These are phyloP conservation scores for Glutinoglossum americanum DNA, from an alignment of 495 filamentous ascomycete species.

Conservation along the genomic window DNA sequence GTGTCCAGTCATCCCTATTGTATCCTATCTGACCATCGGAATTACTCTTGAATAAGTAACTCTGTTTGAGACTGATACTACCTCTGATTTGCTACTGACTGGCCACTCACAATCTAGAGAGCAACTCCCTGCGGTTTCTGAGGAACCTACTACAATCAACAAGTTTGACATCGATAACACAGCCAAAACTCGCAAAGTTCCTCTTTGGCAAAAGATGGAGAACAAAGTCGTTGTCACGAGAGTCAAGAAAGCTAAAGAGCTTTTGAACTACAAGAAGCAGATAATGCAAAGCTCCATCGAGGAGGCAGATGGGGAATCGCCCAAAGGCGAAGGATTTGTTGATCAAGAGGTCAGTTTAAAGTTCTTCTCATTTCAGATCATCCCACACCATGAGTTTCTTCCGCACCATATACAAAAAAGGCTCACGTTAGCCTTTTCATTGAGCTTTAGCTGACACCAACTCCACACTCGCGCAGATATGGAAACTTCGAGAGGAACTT, in stretches of 20 bases:
- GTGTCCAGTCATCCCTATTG: neutral
- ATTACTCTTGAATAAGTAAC: neutral
- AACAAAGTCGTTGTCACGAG: neutral
- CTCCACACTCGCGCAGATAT: neutral
- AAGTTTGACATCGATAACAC: neutral
- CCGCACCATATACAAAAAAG: neutral
- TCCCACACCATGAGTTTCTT: neutral
- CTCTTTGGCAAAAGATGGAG: neutral
- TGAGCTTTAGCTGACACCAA: neutral
- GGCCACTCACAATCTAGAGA: neutral
- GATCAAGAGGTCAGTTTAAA: neutral
- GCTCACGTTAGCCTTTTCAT: neutral
- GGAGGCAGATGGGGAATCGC: neutral
- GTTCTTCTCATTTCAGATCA: neutral
- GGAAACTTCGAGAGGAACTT: neutral
- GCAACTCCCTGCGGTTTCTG: neutral
- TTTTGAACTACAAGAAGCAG: neutral
- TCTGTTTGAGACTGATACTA: neutral
- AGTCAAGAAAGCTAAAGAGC: neutral
- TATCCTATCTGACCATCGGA: neutral
- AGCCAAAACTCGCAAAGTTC: neutral
- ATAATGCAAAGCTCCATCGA: neutral
- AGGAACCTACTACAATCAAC: neutral
- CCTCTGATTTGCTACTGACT: neutral
- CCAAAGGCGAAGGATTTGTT: neutral